Base-by-base conservation (phyloP, 129 eudicot species). In the Flaveria trinervia region DNA sequence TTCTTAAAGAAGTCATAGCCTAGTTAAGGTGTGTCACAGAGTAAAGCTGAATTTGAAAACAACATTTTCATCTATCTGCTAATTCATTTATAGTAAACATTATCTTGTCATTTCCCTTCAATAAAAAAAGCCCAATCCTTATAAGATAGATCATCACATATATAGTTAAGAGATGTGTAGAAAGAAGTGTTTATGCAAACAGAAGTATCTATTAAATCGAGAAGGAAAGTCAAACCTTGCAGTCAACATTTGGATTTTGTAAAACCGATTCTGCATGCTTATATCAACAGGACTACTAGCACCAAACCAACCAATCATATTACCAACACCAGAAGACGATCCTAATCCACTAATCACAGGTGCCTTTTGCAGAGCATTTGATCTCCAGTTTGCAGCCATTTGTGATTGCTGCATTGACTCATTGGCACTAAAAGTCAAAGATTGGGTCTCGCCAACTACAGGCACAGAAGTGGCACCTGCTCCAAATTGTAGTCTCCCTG, bases 361-460 rank as follows among this genome's bases (percentile, higher is more conserved):
- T 15, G 85, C 67, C 76, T 77, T 85, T 36, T 90, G 84, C 61
- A 82, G 81, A 60, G 89, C 83, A 44, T 72, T 84, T 57, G 90
- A 67, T 75, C 88, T 84, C 64, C 94, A 72, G 62, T 86, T 92
- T 52, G 76, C 83, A 78, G 84, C 52, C 46, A 76, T 79, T 46
- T 87, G 93, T 17, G 83, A 83, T 59, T 89, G 96, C 73, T 92
- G 95, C 85, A 82, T 78, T 59, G 96, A 75, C 72, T 89, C 89
- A 78, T 87, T 85, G 78, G 86, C 85, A 79, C 83, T 82, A 6
- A 84, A 86, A 66, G 86, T 78, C 77, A 84, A 69, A 68, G 91
- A 88, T 45, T 78, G 46, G 1, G 83, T 65, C 45, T 83, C 89
- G 78, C 80, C 90, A 82, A 78, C 80, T 60, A 60, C 39, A 60